These are phyloP conservation scores for Pleurotus cornucopiae DNA, from an alignment of 768 basidiomycete genomes.

Conservation along the genomic window DNA sequence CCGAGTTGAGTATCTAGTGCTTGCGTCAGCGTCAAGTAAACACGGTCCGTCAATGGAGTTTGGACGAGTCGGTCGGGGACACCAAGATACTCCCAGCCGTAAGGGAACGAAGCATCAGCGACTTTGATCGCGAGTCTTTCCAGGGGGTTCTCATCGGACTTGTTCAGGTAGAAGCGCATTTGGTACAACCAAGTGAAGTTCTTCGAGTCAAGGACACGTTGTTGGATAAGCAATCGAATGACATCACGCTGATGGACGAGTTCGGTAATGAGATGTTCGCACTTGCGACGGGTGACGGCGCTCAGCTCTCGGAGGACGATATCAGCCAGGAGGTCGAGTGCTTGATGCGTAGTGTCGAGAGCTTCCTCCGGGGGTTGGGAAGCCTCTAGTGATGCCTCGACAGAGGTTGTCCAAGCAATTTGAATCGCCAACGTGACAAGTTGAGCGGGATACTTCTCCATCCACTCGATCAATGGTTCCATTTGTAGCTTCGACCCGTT, in stretches of 20 bases:
- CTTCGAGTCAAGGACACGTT: slow-evolving; percentile 57
- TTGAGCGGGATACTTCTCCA: slow-evolving; percentile 93
- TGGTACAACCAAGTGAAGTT: slow-evolving; percentile 94
- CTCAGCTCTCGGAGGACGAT: slow-evolving; percentile 88
- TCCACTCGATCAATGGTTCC: slow-evolving; percentile 80
- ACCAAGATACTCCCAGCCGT: slow-evolving; percentile 98
- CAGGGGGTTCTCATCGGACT: slow-evolving; percentile 64
- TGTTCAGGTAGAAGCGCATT: slow-evolving; percentile 96
- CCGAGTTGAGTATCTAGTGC: slow-evolving; percentile 93
- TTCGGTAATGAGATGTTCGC: slow-evolving; percentile 98
- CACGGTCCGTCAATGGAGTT: slow-evolving; percentile 94
- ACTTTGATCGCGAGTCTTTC: slow-evolving; percentile 77
- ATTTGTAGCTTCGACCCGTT: slow-evolving; percentile 53
- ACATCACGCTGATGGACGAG: slow-evolving; percentile 98
- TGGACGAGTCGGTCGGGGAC: slow-evolving; percentile 96
- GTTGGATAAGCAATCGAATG: slow-evolving; percentile 70
- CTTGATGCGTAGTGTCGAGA: slow-evolving; percentile 72
- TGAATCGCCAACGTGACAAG: slow-evolving; percentile 94
- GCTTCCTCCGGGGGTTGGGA: slow-evolving; percentile 55
- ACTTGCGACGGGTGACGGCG: slow-evolving; percentile 92
- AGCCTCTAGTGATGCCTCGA: slow-evolving; percentile 66
- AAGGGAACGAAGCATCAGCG: slow-evolving; percentile 91
- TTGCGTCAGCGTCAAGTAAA: slow-evolving; percentile 94
- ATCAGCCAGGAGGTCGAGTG: slow-evolving; percentile 93
- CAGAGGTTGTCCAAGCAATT: slow-evolving; percentile 87